phyloP scores from a whole-genome alignment of 768 basidiomycete species.

The Mycena galericulata region DNA sequence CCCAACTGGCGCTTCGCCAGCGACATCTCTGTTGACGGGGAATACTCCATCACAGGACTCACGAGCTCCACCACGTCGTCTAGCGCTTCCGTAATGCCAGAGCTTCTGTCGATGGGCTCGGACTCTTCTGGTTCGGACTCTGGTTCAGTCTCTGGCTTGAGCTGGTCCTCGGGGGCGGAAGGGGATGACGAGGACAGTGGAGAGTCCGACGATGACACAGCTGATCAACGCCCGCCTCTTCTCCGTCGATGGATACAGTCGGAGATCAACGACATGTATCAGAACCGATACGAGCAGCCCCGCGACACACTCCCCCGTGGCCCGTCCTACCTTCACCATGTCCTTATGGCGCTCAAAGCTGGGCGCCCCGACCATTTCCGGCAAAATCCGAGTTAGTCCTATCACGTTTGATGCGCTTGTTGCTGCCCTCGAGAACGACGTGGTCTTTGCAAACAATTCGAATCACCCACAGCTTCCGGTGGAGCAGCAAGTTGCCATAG shows the following conservation, averaged over 20 bases:
- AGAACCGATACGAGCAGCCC: constrained; percentile 21
- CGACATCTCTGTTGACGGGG: background rate
- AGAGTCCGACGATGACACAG: background rate
- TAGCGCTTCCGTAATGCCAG: background rate
- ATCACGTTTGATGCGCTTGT: constrained; percentile 49
- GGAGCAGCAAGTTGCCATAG: no score
- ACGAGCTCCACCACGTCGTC: background rate
- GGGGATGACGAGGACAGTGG: constrained; percentile 2
- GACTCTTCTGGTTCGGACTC: background rate
- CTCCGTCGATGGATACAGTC: constrained; percentile 1
- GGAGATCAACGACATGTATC: constrained; percentile 13
- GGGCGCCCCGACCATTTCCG: constrained; percentile 44
- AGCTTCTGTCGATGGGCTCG: background rate
- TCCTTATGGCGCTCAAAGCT: constrained; percentile 39
- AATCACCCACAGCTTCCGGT: no score
- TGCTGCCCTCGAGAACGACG: constrained; percentile 34
- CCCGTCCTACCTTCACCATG: no score
- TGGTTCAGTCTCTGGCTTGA: background rate
- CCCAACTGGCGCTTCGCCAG: constrained; percentile 1
- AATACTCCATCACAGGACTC: background rate
- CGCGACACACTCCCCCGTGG: constrained; percentile 25
- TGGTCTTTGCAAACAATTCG: constrained; percentile 44
- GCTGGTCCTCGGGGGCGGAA: constrained; percentile 3
- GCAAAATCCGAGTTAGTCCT: constrained; percentile 44
- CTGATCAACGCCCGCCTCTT: background rate